Base-by-base conservation (phyloP, 2,329 filamentous ascomycete species). In the Alternaria sp. region DNA sequence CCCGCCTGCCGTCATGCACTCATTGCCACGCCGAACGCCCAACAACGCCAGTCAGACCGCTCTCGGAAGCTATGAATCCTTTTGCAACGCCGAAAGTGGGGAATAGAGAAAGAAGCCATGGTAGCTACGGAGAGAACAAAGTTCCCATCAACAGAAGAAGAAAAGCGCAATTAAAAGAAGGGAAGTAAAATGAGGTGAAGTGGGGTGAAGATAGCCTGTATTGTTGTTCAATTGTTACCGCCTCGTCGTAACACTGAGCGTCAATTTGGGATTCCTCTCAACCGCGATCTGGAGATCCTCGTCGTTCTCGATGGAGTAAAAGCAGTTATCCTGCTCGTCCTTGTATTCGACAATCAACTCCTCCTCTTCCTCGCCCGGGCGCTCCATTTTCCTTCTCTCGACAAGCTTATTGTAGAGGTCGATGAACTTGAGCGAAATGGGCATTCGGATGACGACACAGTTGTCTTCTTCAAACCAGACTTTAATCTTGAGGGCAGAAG, bases 381-480 rank as follows among this genome's bases (percentile, higher is more conserved):
- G 78, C 61, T 83, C 81, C 42, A 96, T 85, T 80, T 93, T 93
- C 65, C 96, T 84, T 42, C 95, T 86, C 68, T 97, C 92, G 49
- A 87, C 85, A 59, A 98, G 88, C 79, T 95, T 96, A 66, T 93
- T 89, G 68, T 90, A 89, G 8, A 99, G 84, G 61, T 92, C 90
- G 52, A 86, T 82, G 77, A 89, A 95, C 53, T 85, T 85, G 69
- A 96, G 92, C 54, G 96, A 90, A 1, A 85, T 85, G 0, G 94
- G 90, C 54, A 98, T 92, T 33, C 93, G 89, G 70, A 99, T 93
- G 42, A 95, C 91, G 66, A 97, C 94, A 56, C 96, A 87, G 67
- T 97, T 94, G 60, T 93, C 90, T 65, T 80, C 76, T 58, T 94
- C 91, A 80, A 92, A 97, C 80, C 91, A 95, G 53, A 97, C 90